Conservation (phyloP, 2,329 filamentous ascomycete genomes). For the Fusarium pininemorale region DNA sequence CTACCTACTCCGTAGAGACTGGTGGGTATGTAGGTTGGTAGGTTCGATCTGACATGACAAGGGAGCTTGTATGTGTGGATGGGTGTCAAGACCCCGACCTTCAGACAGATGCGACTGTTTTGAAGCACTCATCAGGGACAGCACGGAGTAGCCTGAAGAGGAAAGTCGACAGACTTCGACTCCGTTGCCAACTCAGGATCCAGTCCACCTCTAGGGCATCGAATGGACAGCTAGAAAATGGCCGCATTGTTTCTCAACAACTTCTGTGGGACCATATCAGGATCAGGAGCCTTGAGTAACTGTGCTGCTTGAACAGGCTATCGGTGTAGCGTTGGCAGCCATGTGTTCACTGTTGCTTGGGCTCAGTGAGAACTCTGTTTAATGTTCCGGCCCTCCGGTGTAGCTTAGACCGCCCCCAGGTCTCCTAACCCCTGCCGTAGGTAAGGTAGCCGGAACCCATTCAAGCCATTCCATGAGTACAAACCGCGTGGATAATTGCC, state of each 20-base stretch:
- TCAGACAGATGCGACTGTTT: neutral
- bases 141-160: conserved; percentile 18
- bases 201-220: neutral
- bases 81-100: neutral
- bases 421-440: conserved; percentile 3
- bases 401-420: conserved; percentile 1
- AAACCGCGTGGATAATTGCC: neutral
- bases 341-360: conserved; percentile 2
- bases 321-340: conserved; percentile 15
- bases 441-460: neutral
- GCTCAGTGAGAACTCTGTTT: conserved; percentile 6
- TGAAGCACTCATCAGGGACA: neutral
- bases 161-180: conserved; percentile 10
- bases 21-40: neutral
- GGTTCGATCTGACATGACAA: conserved; percentile 2
- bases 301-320: conserved; percentile 6
- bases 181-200: conserved; percentile 1
- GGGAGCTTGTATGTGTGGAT: neutral
- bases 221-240: neutral
- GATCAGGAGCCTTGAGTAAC: neutral
- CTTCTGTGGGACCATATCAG: neutral
- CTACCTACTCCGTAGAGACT: neutral
- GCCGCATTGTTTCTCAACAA: neutral
- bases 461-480: neutral
- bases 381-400: neutral